Evolutionary conservation across 192 early-diverging fungal species (phyloP).

Genomic region (Gaertneriomyces sp.): DNA sequence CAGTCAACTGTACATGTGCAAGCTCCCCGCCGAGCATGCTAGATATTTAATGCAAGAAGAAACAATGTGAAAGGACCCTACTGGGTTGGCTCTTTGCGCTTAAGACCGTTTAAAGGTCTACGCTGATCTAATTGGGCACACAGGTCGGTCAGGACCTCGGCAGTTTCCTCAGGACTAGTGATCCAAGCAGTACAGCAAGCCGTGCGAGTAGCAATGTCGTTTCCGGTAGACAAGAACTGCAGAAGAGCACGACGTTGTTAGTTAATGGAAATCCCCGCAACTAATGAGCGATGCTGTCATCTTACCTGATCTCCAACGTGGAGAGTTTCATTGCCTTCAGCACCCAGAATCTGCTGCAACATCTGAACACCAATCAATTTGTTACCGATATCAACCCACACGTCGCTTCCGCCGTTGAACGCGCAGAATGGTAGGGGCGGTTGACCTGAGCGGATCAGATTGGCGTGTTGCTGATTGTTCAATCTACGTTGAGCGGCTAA

Average conservation of each 20-base stretch:
- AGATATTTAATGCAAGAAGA: no score
- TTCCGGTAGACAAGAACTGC: slow-evolving; percentile 85
- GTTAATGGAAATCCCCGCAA: not conserved
- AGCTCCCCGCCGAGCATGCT: no score
- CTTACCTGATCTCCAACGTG: slow-evolving; percentile 83
- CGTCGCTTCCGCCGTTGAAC: slow-evolving; percentile 88
- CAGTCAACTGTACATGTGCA: not conserved
- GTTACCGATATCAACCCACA: slow-evolving; percentile 93
- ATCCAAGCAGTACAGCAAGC: slow-evolving; percentile 90
- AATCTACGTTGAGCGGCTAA: slow-evolving; percentile 50
- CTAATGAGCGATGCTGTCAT: not conserved
- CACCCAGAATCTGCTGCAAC: slow-evolving; percentile 63
- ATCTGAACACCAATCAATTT: slow-evolving; percentile 89
- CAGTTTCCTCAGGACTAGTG: slow-evolving; percentile 80
- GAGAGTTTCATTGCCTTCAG: slow-evolving; percentile 58
- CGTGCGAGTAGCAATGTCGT: slow-evolving; percentile 79
- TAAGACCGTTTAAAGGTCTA: no score
- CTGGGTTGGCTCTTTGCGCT: no score
- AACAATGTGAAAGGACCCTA: no score
- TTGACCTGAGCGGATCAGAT: slow-evolving; percentile 42
- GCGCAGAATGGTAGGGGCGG: slow-evolving; percentile 78
- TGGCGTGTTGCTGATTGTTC: slow-evolving; percentile 53
- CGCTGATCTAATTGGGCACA: slow-evolving; percentile 4
- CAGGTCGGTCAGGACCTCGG: slow-evolving; percentile 66
- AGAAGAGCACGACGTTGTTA: not conserved